Evolutionary conservation across 495 filamentous ascomycete species (phyloP).

Genomic region (Cladorrhinum samala): DNA sequence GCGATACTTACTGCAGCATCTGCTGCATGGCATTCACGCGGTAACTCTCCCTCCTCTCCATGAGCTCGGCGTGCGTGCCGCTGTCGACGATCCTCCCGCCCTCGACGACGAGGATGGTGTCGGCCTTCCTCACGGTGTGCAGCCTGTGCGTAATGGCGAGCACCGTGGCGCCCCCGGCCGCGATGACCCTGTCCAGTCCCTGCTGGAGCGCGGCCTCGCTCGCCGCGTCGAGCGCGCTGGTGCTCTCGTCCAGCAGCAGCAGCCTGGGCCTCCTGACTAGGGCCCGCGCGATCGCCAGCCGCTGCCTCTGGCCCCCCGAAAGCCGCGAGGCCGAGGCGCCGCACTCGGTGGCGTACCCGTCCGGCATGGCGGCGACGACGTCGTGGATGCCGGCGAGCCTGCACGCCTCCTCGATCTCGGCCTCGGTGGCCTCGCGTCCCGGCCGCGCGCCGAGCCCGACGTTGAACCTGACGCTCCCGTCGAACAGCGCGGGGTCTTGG

Average conservation of each 20-base stretch:
- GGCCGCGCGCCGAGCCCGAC: slow-evolving; percentile 44
- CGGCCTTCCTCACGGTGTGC: slow-evolving; percentile 66
- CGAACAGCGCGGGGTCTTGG: slow-evolving; percentile 53
- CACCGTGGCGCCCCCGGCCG: slow-evolving; percentile 66
- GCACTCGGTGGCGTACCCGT: slow-evolving; percentile 58
- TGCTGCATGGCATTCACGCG: slow-evolving; percentile 46
- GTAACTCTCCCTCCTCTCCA: slow-evolving; percentile 54
- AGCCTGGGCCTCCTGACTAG: slow-evolving; percentile 74
- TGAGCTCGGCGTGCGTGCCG: slow-evolving; percentile 63
- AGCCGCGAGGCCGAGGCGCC: slow-evolving; percentile 45
- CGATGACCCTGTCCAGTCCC: slow-evolving; percentile 62
- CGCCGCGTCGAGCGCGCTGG: slow-evolving; percentile 69
- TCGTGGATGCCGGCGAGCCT: slow-evolving; percentile 55
- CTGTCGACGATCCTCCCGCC: slow-evolving; percentile 57
- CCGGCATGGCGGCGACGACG: slow-evolving; percentile 47
- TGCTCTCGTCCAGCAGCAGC: slow-evolving; percentile 80
- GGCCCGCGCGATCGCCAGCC: slow-evolving; percentile 71
- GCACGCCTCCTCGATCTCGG: slow-evolving; percentile 52
- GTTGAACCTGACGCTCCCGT: slow-evolving; percentile 51
- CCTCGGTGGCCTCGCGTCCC: slow-evolving; percentile 34
- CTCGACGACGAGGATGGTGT: slow-evolving; percentile 71
- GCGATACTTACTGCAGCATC: slow-evolving; percentile 17
- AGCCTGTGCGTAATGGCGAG: slow-evolving; percentile 79
- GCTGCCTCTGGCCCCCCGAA: slow-evolving; percentile 57
- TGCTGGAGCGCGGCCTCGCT: slow-evolving; percentile 67